Evolutionary conservation across 768 basidiomycete species (phyloP).

Genomic region (Pulveroboletus frians): DNA sequence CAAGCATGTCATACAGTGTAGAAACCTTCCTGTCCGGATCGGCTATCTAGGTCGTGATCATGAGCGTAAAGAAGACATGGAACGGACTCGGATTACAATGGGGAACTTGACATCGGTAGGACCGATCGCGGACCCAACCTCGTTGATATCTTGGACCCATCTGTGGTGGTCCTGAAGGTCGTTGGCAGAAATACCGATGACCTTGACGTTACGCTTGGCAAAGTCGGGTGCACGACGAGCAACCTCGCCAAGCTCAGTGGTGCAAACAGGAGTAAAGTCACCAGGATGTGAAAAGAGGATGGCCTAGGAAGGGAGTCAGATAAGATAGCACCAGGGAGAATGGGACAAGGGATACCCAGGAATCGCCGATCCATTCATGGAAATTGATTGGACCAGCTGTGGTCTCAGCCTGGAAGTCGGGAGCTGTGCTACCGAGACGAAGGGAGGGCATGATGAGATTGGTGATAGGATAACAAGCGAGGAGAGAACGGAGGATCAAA

Average conservation of each 20-base stretch:
- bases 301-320: conserved; percentile 41
- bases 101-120: conserved; percentile 85
- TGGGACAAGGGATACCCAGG: conserved; percentile 56
- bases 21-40: conserved; percentile 85
- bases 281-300: conserved; percentile 94
- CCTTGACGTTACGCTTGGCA: conserved; percentile 80
- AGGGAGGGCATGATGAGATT: conserved; percentile 42
- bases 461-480: conserved; percentile 6
- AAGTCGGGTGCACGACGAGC: conserved; percentile 85
- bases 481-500: not conserved
- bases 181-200: conserved; percentile 93
- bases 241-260: conserved; percentile 96
- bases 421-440: conserved; percentile 83
- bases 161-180: conserved; percentile 74
- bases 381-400: conserved; percentile 85
- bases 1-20: conserved; percentile 91
- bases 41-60: conserved; percentile 59
- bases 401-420: conserved; percentile 88
- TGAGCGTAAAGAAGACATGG: conserved; percentile 8
- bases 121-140: conserved; percentile 61
- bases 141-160: conserved; percentile 89
- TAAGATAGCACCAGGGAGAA: not conserved
- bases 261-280: conserved; percentile 90
- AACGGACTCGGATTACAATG: conserved; percentile 48
- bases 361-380: conserved; percentile 87